These are phyloP conservation scores for Xylaria sp. DNA, from an alignment of 2,329 filamentous ascomycete species.

Conservation along the genomic window DNA sequence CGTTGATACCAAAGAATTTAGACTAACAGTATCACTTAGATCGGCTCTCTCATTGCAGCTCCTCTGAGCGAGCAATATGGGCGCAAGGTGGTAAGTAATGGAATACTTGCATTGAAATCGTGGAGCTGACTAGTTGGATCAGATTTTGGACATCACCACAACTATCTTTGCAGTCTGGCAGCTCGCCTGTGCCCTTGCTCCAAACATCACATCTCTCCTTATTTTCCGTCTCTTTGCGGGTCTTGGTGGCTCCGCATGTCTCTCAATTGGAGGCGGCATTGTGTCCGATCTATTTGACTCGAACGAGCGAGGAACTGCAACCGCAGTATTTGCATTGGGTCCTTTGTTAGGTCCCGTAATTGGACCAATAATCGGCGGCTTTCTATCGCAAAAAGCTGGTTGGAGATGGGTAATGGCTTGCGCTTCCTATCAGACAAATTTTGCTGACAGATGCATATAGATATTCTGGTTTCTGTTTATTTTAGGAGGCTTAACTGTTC, in stretches of 20 bases:
- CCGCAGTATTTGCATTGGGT: constrained; percentile 33
- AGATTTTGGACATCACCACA: constrained; percentile 32
- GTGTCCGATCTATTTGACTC: constrained; percentile 35
- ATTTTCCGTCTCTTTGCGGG: constrained; percentile 29
- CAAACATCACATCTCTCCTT: constrained; percentile 32
- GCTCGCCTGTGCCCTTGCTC: constrained; percentile 31
- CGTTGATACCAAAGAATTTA: neutral
- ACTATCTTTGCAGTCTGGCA: constrained; percentile 33
- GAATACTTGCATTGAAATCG: neutral
- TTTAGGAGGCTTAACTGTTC: constrained; percentile 22
- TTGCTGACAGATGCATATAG: constrained; percentile 16
- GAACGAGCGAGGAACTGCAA: constrained; percentile 30
- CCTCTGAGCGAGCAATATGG: constrained; percentile 36
- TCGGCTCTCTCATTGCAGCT: constrained; percentile 34
- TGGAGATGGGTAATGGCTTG: constrained; percentile 35
- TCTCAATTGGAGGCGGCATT: constrained; percentile 36
- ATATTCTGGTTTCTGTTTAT: constrained; percentile 33
- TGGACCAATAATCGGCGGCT: constrained; percentile 34
- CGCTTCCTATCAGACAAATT: neutral
- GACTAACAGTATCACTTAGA: constrained; percentile 13
- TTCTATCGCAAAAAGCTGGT: constrained; percentile 28
- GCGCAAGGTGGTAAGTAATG: constrained; percentile 31
- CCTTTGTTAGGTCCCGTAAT: constrained; percentile 36
- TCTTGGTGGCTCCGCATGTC: constrained; percentile 32
- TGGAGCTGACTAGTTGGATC: constrained; percentile 14